Evolutionary conservation across 1,139 yeast species (phyloP), one percentile per base, ranked within the genome.

Genomic region (Nadsonia commutata): DNA sequence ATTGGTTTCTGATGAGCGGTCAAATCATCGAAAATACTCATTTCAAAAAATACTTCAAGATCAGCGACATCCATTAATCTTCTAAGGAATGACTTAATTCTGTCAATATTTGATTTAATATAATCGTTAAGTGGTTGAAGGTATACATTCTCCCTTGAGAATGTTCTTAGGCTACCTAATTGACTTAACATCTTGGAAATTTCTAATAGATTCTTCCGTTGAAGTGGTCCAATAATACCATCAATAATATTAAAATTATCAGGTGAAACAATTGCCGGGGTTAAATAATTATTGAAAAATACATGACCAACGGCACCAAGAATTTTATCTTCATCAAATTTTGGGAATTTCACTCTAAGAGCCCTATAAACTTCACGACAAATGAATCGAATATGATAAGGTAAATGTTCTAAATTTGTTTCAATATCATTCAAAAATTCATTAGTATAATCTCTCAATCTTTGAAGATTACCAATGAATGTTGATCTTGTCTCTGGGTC

Each of bases 51-150:
- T 7, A 64, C 56, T 47, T 83, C 93, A 42, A 80, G 59, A 36
- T 72, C 76, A 9, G 70, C 70, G 20, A 80, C 72, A 44, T 73
- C 67, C 41, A 81, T 71, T 21, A 83, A 56, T 31, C 65, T 59
- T 38, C 56, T 57, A 41, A 80, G 63, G 7, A 77, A 58, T 1
- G 60, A 56, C 39, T 69, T 63, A 45, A 75, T 67, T 8, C 67
- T 60, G 3, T 68, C 76, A n/a, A 65, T 60, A 2, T 76, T 68
- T 9, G 72, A 63, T 38, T 64, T 64, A 40, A 85, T 69, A 53
- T 75, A 82, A 41, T 81, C 90, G 56, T 83, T 83, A 56, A 85
- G 67, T 1, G 95, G 94, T 54, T 81, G 86, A 53, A 83, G 63
- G 57, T 76, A 85, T 44, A 80, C 74, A 51, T 81, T 80, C 40